Percentiles rank a stretch among this genome's conserved stretches.
These are phyloP conservation scores for Ramaria sp. DNA, from an alignment of 768 basidiomycete species.

Conservation along the genomic window DNA sequence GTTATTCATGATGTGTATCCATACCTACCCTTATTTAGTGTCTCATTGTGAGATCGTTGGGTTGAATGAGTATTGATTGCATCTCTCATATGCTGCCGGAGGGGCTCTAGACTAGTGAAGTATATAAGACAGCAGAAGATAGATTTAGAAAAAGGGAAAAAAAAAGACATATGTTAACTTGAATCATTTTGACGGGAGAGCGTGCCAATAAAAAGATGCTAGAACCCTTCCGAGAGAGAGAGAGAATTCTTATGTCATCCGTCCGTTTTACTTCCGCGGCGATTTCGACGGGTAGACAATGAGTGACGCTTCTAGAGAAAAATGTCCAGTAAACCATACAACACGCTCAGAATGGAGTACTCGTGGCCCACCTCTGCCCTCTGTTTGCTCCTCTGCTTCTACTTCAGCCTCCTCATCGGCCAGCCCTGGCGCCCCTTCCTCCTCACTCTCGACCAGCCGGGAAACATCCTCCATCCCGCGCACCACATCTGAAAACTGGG, in stretches of 20 bases:
- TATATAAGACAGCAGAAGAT: no score
- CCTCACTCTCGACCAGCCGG: constrained; percentile 55
- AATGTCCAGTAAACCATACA: constrained; percentile 60
- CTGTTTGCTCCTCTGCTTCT: constrained; percentile 12
- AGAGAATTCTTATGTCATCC: no score
- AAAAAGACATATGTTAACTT: no score
- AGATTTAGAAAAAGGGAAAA: no score
- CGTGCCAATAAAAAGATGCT: no score
- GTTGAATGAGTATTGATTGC: no score
- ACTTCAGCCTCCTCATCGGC: constrained; percentile 10
- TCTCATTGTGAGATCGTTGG: no score
- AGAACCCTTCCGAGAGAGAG: no score
- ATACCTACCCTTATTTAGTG: not conserved
- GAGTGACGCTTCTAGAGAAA: constrained; percentile 17
- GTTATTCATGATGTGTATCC: no score
- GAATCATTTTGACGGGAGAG: no score
- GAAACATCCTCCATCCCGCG: constrained; percentile 86
- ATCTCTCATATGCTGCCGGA: no score
- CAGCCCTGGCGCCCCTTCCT: constrained; percentile 13
- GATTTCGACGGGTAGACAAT: not conserved
- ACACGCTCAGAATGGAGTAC: constrained; percentile 31
- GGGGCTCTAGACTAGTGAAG: no score
- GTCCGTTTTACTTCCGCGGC: not conserved
- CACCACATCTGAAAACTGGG: constrained; percentile 66
- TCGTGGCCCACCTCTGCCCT: constrained; percentile 24